Evolutionary conservation across 768 basidiomycete genomes (phyloP).

Genomic region (Auriscalpium vulgare): DNA sequence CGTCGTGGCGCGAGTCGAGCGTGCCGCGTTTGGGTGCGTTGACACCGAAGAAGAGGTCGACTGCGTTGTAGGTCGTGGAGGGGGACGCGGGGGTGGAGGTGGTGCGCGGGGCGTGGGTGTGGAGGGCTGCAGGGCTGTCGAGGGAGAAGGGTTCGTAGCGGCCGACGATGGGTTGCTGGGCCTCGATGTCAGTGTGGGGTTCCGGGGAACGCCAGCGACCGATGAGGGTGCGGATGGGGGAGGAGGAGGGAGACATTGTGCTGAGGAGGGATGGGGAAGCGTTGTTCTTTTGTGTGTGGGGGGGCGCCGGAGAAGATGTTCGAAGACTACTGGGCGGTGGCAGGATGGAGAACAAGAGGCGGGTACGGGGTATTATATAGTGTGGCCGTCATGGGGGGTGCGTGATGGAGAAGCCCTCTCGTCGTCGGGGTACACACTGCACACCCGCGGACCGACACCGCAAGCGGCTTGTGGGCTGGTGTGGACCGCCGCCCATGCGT

Average conservation of each 20-base stretch:
- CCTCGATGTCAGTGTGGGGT: neutral
- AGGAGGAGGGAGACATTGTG: neutral
- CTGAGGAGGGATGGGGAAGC: neutral
- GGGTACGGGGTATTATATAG: too few species aligned
- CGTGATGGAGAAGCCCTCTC: too few species aligned
- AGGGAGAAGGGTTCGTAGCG: neutral
- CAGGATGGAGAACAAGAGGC: neutral
- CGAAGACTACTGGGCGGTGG: too few species aligned
- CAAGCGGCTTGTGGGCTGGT: neutral
- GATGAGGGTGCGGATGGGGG: neutral
- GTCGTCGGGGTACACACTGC: too few species aligned
- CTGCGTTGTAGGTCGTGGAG: neutral
- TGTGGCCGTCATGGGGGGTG: too few species aligned
- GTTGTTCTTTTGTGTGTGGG: too few species aligned
- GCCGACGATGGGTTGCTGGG: neutral
- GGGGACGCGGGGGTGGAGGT: neutral
- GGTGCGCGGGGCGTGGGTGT: neutral
- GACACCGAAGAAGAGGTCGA: constrained; percentile 2
- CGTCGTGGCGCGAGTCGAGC: constrained; percentile 1
- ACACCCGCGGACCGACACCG: too few species aligned
- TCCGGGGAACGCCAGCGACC: neutral
- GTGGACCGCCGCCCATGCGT: neutral
- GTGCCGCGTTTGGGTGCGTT: neutral
- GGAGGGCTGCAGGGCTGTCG: neutral
- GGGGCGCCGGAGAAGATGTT: too few species aligned